phyloP scores from a whole-genome alignment of 2,329 filamentous ascomycete genomes.

The Aspergillus piperis region DNA sequence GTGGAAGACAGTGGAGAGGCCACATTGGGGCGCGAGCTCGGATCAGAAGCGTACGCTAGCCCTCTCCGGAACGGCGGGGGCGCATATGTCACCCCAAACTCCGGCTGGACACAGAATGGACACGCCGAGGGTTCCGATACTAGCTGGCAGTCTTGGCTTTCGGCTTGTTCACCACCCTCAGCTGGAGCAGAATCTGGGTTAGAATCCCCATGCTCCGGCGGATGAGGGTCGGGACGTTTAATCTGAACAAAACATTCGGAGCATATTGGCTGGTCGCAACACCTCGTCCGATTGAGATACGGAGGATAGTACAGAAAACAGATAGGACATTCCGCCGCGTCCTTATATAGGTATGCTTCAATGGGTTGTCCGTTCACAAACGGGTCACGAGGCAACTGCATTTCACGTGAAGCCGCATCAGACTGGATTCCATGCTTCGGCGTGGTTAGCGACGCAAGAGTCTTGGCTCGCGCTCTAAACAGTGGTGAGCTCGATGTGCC shows the following conservation, averaged over 20 bases:
- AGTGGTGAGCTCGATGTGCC: constrained; percentile 55
- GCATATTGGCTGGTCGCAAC: constrained; percentile 94
- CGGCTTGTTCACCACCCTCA: constrained; percentile 37
- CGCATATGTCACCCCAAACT: constrained; percentile 95
- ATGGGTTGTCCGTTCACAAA: constrained; percentile 93
- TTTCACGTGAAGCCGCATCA: constrained; percentile 74
- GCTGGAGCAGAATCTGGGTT: constrained; percentile 42
- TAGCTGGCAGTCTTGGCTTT: constrained; percentile 59
- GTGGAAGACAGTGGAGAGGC: constrained; percentile 81
- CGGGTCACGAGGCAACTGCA: constrained; percentile 76
- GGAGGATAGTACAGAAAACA: constrained; percentile 96
- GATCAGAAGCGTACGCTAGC: constrained; percentile 65
- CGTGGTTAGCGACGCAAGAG: constrained; percentile 77
- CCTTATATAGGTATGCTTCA: constrained; percentile 91
- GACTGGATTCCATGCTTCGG: constrained; percentile 70
- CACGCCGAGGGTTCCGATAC: constrained; percentile 90
- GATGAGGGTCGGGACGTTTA: constrained; percentile 87
- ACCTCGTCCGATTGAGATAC: constrained; percentile 89
- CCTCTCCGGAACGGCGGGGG: constrained; percentile 86
- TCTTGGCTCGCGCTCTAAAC: constrained; percentile 84
- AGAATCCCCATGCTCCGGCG: constrained; percentile 70
- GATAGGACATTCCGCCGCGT: constrained; percentile 87
- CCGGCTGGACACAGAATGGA: constrained; percentile 90
- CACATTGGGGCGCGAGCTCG: constrained; percentile 52
- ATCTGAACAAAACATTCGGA: constrained; percentile 99